Conservation (phyloP, 1,284 basidiomycete species). For the Moesziomyces sp. region DNA sequence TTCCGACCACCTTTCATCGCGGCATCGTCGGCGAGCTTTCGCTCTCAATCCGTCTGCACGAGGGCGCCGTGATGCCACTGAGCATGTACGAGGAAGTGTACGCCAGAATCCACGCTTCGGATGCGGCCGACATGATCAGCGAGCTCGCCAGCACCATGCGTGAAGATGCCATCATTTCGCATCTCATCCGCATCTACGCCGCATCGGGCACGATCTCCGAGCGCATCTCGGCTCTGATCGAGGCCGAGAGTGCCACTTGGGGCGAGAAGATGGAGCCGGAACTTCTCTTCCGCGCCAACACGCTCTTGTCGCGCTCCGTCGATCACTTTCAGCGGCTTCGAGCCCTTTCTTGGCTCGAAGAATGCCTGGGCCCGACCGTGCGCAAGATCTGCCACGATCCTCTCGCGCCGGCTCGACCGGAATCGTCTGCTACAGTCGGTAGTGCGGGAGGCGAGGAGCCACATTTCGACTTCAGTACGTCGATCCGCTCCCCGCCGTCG, state of each 20-base stretch:
- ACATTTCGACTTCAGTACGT: constrained; percentile 25
- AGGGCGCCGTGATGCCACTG: constrained; percentile 52
- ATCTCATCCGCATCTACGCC: constrained; percentile 52
- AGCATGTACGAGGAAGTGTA: constrained; percentile 50
- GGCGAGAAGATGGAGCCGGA: constrained; percentile 47
- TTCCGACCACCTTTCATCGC: constrained; percentile 31
- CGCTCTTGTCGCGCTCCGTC: constrained; percentile 54
- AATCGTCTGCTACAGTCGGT: constrained; percentile 6
- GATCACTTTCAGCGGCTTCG: constrained; percentile 56
- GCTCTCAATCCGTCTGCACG: constrained; percentile 41
- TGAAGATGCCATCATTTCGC: constrained; percentile 49
- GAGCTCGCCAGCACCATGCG: constrained; percentile 45
- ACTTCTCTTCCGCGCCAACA: constrained; percentile 61
- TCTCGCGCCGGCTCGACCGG: constrained; percentile 20
- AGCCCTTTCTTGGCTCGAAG: constrained; percentile 52
- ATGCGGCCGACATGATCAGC: constrained; percentile 31
- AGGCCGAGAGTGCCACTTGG: constrained; percentile 45
- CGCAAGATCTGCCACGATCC: constrained; percentile 51
- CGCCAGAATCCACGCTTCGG: constrained; percentile 27
- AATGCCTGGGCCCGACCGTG: constrained; percentile 52
- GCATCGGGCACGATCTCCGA: constrained; percentile 54
- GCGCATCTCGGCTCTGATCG: constrained; percentile 43
- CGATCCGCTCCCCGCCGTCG: constrained; percentile 26
- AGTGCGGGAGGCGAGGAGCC: constrained; percentile 14
- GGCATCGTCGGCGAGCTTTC: constrained; percentile 58